These are phyloP conservation scores for Phytopythium litorale DNA, from an alignment of 352 stramenopile species.

Conservation along the genomic window DNA sequence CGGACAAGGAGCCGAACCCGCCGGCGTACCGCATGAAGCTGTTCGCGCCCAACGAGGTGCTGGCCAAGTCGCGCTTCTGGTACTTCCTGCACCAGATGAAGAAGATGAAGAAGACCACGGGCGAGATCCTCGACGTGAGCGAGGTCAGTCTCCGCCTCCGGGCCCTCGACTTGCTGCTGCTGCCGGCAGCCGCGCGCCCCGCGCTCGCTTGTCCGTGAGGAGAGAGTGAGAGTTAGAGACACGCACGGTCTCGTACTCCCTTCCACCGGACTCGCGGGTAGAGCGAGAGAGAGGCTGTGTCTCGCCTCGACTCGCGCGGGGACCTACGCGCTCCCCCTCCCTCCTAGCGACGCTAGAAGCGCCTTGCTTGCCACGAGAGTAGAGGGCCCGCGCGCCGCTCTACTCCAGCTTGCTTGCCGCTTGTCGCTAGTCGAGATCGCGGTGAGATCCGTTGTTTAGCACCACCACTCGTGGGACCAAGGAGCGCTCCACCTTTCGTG, in stretches of 20 bases:
- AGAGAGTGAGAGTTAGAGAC: not conserved
- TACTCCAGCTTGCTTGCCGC: constrained; percentile 86
- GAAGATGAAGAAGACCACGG: constrained; percentile 99
- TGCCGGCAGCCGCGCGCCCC: constrained; percentile 4
- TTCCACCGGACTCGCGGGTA: not conserved
- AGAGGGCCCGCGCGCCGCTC: constrained; percentile 25
- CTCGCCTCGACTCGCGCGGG: not conserved
- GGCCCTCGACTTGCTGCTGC: not conserved
- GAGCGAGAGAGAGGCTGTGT: not conserved
- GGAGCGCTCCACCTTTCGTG: not conserved
- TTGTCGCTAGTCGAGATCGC: constrained; percentile 32
- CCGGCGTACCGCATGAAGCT: constrained; percentile 99
- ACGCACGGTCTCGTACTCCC: not conserved
- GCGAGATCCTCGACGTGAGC: constrained; percentile 99
- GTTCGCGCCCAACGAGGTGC: constrained; percentile 96
- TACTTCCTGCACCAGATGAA: constrained; percentile 99
- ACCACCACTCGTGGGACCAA: constrained; percentile 6
- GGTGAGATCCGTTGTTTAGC: constrained; percentile 79
- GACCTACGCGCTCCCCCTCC: constrained; percentile 1
- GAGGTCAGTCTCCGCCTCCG: constrained; percentile 79
- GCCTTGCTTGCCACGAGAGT: constrained; percentile 87
- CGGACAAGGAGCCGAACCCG: constrained; percentile 97
- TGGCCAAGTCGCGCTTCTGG: constrained; percentile 99
- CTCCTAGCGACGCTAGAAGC: constrained; percentile 60
- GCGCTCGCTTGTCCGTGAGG: not conserved